Evolutionary conservation across 2,329 filamentous ascomycete genomes (phyloP).

Genomic region (Neodidymelliopsis sp.): DNA sequence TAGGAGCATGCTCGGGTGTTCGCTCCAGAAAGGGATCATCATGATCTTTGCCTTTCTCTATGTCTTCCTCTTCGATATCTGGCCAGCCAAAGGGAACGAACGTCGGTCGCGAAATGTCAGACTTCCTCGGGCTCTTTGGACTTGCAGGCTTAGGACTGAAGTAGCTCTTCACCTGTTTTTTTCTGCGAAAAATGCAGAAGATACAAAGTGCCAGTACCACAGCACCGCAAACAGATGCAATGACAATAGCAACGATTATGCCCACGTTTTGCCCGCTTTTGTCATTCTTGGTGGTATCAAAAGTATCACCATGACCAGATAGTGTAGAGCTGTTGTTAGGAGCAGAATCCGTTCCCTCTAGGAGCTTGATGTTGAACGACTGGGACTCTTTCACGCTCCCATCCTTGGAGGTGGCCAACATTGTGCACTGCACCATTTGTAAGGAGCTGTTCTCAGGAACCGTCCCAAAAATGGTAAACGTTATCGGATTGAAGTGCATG

Average conservation of each 20-base stretch:
- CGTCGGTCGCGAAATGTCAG: conserved; percentile 53
- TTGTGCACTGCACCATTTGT: conserved; percentile 50
- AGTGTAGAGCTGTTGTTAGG: conserved; percentile 16
- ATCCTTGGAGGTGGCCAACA: conserved; percentile 52
- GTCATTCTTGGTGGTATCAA: conserved; percentile 10
- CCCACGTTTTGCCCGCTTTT: conserved; percentile 22
- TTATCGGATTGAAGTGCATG: conserved; percentile 58
- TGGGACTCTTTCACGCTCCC: conserved; percentile 49
- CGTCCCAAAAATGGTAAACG: conserved; percentile 57
- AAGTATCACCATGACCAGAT: conserved; percentile 12
- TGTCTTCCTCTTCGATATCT: conserved; percentile 40
- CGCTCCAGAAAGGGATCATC: conserved; percentile 24
- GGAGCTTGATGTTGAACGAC: conserved; percentile 53
- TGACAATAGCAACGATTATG: conserved; percentile 40
- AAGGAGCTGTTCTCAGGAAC: conserved; percentile 54
- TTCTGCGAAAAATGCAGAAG: conserved; percentile 32
- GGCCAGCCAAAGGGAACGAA: conserved; percentile 38
- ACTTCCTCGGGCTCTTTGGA: conserved; percentile 41
- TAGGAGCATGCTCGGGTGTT: conserved; percentile 49
- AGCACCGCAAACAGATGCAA: conserved; percentile 41
- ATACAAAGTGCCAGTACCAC: conserved; percentile 36
- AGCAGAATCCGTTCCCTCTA: conserved; percentile 9
- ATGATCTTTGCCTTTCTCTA: conserved; percentile 48
- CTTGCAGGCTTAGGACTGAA: conserved; percentile 27
- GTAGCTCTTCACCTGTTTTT: conserved; percentile 29